Base-by-base conservation (phyloP, 257 asterid genomes). In the Salvia rosmarinus region DNA sequence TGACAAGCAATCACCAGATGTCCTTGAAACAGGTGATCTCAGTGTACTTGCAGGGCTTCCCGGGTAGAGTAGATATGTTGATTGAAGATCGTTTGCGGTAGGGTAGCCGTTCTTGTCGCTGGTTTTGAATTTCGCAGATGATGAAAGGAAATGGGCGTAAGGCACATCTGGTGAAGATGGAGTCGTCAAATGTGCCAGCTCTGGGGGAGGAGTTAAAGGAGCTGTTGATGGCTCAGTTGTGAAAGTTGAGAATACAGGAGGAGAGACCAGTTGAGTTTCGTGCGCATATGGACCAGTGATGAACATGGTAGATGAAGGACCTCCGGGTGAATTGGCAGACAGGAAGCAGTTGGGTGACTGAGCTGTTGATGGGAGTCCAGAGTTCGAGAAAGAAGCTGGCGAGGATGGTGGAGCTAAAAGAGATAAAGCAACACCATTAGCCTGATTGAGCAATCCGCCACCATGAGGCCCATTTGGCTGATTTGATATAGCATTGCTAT, bases 81-180 rank as follows among this genome's bases (percentile, higher is more conserved):
- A 25, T 32, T 80, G 89, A 69, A 86, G 80, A 47, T 86, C 87
- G 55, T 67, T 75, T 46, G 69, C 57, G 16, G 72, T 55, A 43
- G 54, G 52, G 34, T 63, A 79, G 56, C 69, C 39, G 37, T 23
- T 63, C 72, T 75, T 85, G 12, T 75, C 81, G 20, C 39, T 39
- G 54, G 25, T 60, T 67, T 63, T 79, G 19, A 73, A 62, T 57
- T 77, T 83, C 19, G 78, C 28, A 34, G 89, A 80, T 6, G 90
- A 85, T 1, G 85, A 79, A 64, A 87, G 89, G 67, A 88, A 86
- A 74, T 61, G 88, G 5, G 95, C 91, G 65, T 85, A 88, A 16
- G 95, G 95, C 64, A 88, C 95, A 6, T 88, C 95, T 9, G 95
- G 95, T 8, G 95, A 88, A 68, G 95, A 88, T 28, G 95, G 95